These are phyloP conservation scores for Botrytis fragariae DNA, from an alignment of 2,329 filamentous ascomycete genomes.

Conservation along the genomic window DNA sequence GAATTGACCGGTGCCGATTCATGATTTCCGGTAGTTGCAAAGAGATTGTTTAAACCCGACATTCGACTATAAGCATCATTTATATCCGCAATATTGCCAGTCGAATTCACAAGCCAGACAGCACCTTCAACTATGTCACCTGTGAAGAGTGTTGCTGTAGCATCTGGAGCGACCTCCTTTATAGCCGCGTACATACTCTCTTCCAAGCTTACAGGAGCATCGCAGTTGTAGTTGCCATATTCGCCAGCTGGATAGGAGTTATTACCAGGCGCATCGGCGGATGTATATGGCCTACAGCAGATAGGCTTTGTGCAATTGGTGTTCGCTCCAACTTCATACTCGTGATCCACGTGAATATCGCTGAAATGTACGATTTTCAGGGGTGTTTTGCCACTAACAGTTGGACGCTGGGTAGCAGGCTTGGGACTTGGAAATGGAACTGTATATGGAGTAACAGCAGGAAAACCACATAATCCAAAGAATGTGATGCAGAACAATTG, in stretches of 20 bases:
- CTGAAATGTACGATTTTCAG: slow-evolving; percentile 44
- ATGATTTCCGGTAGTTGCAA: slow-evolving; percentile 43
- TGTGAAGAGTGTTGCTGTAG: slow-evolving; percentile 42
- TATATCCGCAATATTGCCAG: slow-evolving; percentile 39
- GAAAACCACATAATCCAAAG: slow-evolving; percentile 44
- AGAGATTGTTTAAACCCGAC: slow-evolving; percentile 38
- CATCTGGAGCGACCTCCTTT: slow-evolving; percentile 32
- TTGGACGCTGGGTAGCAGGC: slow-evolving; percentile 38
- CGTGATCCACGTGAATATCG: slow-evolving; percentile 45
- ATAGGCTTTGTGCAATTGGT: slow-evolving; percentile 45
- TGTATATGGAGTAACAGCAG: slow-evolving; percentile 38
- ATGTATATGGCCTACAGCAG: slow-evolving; percentile 43
- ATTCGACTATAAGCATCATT: slow-evolving; percentile 41
- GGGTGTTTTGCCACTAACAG: slow-evolving; percentile 40
- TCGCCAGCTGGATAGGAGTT: slow-evolving; percentile 41
- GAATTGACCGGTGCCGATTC: slow-evolving; percentile 41
- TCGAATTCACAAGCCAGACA: slow-evolving; percentile 39
- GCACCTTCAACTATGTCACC: slow-evolving; percentile 43
- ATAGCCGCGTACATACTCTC: slow-evolving; percentile 43
- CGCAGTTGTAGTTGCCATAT: slow-evolving; percentile 42
- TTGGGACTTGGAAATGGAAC: slow-evolving; percentile 40
- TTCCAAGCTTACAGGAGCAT: slow-evolving; percentile 42
- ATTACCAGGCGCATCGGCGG: slow-evolving; percentile 41
- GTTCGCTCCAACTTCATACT: slow-evolving; percentile 42
- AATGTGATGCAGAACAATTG: slow-evolving; percentile 52